phyloP scores from a whole-genome alignment of 192 early-diverging fungal species.

The Cetraspora pellucida region DNA sequence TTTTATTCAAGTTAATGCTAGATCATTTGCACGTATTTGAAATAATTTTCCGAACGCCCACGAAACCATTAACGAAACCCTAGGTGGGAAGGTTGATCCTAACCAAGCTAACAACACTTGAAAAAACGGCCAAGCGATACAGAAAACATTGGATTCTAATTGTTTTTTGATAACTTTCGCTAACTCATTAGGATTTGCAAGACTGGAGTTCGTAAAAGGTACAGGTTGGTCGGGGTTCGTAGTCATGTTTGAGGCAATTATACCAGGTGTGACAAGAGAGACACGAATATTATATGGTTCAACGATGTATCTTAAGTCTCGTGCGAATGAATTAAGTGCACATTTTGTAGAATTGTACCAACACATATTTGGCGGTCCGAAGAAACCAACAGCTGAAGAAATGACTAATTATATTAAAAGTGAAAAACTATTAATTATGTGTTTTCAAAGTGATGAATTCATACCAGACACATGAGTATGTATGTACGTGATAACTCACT shows the following conservation, averaged over 20 bases:
- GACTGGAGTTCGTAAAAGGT: background rate
- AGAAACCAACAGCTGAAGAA: constrained; percentile 19
- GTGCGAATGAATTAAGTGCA: constrained; percentile 32
- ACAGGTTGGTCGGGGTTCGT: constrained; percentile 11
- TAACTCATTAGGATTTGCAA: background rate
- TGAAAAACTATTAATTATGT: background rate
- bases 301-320: constrained; percentile 37
- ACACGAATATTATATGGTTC: constrained; percentile 23
- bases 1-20: no score
- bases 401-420: background rate
- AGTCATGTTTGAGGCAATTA: constrained; percentile 34
- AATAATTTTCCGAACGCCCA: background rate
- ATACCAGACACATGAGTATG: no score
- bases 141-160: background rate
- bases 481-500: background rate
- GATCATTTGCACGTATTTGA: no score
- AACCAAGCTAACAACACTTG: background rate
- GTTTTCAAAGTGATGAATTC: background rate
- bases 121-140: constrained; percentile 24
- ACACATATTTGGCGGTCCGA: background rate
- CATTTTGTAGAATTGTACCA: constrained; percentile 36
- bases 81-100: background rate
- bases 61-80: background rate
- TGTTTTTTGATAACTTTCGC: constrained; percentile 17
- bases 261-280: constrained; percentile 31